A percentile compares a stretch with the other conserved stretches of the same genome.
Conservation (phyloP, 805 yeast genomes). For the Spathaspora arborariae region DNA sequence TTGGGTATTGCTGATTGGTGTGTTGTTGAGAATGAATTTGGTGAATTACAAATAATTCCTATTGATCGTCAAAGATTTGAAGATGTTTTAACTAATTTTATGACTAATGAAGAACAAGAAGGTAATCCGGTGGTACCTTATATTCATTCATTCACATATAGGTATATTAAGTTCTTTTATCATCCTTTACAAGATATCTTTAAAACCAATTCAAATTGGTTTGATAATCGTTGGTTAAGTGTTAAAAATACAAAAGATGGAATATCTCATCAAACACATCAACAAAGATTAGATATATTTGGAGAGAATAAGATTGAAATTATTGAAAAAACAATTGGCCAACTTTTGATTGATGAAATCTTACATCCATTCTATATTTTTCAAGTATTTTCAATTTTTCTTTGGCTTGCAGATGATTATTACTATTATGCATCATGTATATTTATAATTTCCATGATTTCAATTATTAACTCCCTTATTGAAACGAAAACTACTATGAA, state of each 20-base stretch:
- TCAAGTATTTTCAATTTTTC: constrained; percentile 84
- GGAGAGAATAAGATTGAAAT: constrained; percentile 75
- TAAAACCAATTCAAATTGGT: constrained; percentile 83
- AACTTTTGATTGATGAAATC: constrained; percentile 78
- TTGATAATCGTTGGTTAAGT: constrained; percentile 72
- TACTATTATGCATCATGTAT: constrained; percentile 93
- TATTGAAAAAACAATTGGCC: constrained; percentile 61
- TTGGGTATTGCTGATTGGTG: constrained; percentile 89
- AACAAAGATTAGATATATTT: constrained; percentile 69
- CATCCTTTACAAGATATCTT: constrained; percentile 86
- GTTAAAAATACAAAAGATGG: constrained; percentile 59
- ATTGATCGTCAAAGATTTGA: constrained; percentile 63
- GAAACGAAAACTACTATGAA: constrained; percentile 78
- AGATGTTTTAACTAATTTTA: constrained; percentile 66
- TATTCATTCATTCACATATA: constrained; percentile 68
- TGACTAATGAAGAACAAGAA: constrained; percentile 36
- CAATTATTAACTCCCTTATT: constrained; percentile 75
- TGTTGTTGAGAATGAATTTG: constrained; percentile 90
- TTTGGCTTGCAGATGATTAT: constrained; percentile 92
- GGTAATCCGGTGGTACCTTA: constrained; percentile 66
- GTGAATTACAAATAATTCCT: constrained; percentile 64
- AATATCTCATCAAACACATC: constrained; percentile 61
- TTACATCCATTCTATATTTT: constrained; percentile 94
- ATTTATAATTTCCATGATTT: constrained; percentile 75
- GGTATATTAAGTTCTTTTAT: constrained; percentile 80